phyloP scores from a whole-genome alignment of 306 rosid genomes.

The Prunus armeniaca region DNA sequence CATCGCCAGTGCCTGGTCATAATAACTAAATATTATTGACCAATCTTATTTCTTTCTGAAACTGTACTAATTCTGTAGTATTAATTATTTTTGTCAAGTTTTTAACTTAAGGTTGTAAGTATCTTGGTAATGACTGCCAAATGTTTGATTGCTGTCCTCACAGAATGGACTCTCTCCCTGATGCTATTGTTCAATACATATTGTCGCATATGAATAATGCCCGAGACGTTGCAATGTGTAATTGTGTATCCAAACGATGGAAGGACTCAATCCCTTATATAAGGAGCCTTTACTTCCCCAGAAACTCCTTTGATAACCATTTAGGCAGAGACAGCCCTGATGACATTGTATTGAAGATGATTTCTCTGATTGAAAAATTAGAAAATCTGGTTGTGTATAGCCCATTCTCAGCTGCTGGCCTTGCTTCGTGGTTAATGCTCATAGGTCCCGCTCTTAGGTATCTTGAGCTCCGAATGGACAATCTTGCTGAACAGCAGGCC shows the following conservation, averaged over 20 bases:
- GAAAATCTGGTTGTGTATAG: constrained; percentile 79
- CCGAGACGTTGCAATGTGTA: constrained; percentile 77
- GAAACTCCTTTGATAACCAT: constrained; percentile 65
- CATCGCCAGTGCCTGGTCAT: neutral
- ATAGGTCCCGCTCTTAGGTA: constrained; percentile 53
- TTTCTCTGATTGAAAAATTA: constrained; percentile 48
- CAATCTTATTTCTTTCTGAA: neutral
- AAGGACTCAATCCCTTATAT: constrained; percentile 59
- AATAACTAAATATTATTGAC: neutral
- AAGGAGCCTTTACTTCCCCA: constrained; percentile 71
- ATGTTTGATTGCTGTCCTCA: constrained; percentile 26
- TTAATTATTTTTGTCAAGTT: neutral
- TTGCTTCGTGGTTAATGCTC: constrained; percentile 69
- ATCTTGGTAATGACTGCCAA: constrained; percentile 9
- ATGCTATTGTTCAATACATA: constrained; percentile 72
- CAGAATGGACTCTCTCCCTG: constrained; percentile 83
- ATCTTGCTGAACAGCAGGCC: constrained; percentile 44
- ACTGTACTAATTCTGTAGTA: neutral
- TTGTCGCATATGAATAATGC: constrained; percentile 65
- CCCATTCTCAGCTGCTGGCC: constrained; percentile 77
- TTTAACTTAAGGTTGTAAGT: no score
- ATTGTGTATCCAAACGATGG: constrained; percentile 87
- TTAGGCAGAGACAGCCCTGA: constrained; percentile 45
- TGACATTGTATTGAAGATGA: constrained; percentile 59
- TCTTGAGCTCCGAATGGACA: constrained; percentile 93